Evolutionary conservation across 2,329 filamentous ascomycete species (phyloP), one percentile per base, ranked within the genome.

Genomic region (Beauveria caledonica): DNA sequence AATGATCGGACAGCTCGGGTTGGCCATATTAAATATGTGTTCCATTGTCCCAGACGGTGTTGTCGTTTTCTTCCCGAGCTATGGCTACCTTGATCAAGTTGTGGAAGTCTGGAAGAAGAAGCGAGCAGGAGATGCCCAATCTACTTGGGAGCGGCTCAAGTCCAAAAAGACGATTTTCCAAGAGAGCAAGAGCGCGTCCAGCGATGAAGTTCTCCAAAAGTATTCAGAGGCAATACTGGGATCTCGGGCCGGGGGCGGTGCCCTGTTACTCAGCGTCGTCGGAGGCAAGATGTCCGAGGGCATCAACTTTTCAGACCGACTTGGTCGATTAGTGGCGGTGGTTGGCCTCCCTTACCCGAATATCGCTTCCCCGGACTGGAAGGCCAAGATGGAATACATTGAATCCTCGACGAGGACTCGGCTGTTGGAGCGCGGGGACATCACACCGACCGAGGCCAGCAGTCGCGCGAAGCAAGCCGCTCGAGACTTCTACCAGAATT

Each of bases 251-350:
- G 7, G 13, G 5, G 92, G 92, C 0, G 58, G 57, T 9, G 93
- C 89, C 0, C 76, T 97, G 0, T 81, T 99, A 0, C 82, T 99
- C 27, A 92, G 91, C 58, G 92, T 99, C 3, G 88, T 99, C 3
- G 93, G 93, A 59, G 94, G 94, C 15, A 96, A 93, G 66, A 87
- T 99, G 76, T 96, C 90, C 61, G 94, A 99, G 74, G 94, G 94
- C 65, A 99, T 99, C 76, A 99, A 99, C 74, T 99, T 99, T 76
- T 93, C 90, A 0, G 92, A 99, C 74, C 80, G 82, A 3, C 84
- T 99, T 0, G 94, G 94, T 1, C 86, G 94, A 27, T 93, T 90
- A 58, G 92, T 99, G 9, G 78, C 96, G 15, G 88, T 97, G n/a
- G 84, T 97, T 15, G 94, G 94, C 0, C 77, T 99, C 4, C 94